Percentiles rank a stretch among this genome's conserved stretches.
Conservation (phyloP, 345 rosid species). For the Acer negundo region DNA sequence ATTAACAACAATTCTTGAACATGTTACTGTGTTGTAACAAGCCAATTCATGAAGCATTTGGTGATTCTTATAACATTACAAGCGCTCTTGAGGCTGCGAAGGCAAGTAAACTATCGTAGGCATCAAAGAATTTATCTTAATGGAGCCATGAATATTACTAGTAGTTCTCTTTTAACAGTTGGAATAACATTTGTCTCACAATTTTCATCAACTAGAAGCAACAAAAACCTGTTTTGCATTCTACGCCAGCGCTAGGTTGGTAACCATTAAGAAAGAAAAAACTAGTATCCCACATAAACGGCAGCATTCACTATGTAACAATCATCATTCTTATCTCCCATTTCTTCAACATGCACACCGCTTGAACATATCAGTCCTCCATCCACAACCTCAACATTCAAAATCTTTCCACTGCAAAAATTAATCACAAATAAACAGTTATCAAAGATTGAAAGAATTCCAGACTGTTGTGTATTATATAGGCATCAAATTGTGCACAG, state of each 20-base stretch:
- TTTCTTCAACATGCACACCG: conserved; percentile 76
- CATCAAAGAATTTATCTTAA: not conserved
- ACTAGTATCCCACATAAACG: conserved; percentile 78
- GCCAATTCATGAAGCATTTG: not conserved
- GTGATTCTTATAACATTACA: not conserved
- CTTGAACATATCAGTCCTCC: conserved; percentile 92
- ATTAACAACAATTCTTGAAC: no score
- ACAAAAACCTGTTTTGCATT: not conserved
- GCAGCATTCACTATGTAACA: conserved; percentile 92
- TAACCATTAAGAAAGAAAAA: conserved; percentile 13
- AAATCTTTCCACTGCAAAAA: conserved; percentile 59
- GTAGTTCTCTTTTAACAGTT: no score
- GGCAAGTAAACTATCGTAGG: not conserved
- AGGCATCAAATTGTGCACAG: not conserved
- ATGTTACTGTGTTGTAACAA: no score
- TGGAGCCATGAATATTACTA: not conserved
- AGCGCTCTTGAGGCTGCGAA: not conserved
- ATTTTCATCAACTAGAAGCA: not conserved
- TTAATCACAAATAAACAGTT: not conserved
- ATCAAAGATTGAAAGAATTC: not conserved
- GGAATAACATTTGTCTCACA: no score
- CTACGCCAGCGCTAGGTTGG: not conserved
- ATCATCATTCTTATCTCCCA: conserved; percentile 87
- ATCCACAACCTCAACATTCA: conserved; percentile 73
- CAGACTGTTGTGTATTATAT: not conserved